Evolutionary conservation across 2,329 filamentous ascomycete genomes (phyloP).

Genomic region (Trichoderma sp.): DNA sequence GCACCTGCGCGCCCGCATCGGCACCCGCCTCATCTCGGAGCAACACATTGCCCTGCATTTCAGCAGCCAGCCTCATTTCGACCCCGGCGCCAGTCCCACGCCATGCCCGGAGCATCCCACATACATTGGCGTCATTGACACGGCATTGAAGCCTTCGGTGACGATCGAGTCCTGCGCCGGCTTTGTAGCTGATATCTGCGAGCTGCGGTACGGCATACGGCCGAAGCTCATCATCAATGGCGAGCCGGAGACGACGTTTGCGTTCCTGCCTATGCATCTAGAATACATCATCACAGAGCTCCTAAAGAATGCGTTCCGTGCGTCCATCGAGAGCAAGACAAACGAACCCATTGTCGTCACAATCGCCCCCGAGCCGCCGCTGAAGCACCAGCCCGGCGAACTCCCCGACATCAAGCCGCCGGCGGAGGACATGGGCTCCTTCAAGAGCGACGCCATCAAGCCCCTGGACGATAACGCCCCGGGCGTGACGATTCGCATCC

Average conservation of each 20-base stretch:
- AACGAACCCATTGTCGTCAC: slow-evolving; percentile 87
- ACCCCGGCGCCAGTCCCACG: slow-evolving; percentile 54
- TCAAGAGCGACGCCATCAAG: slow-evolving; percentile 52
- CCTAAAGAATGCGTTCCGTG: slow-evolving; percentile 94
- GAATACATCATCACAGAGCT: slow-evolving; percentile 98
- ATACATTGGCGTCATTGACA: slow-evolving; percentile 96
- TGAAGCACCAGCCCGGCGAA: slow-evolving; percentile 35
- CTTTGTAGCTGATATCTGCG: slow-evolving; percentile 94
- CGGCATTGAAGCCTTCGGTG: slow-evolving; percentile 76
- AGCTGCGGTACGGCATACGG: slow-evolving; percentile 89
- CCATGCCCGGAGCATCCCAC: slow-evolving; percentile 58
- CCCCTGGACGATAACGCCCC: slow-evolving; percentile 68
- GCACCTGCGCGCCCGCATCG: slow-evolving; percentile 90
- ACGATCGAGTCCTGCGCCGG: slow-evolving; percentile 83
- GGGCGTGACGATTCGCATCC: slow-evolving; percentile 91
- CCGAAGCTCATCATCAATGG: slow-evolving; percentile 81
- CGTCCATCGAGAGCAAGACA: slow-evolving; percentile 83
- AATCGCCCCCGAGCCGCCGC: slow-evolving; percentile 70
- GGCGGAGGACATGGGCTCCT: slow-evolving; percentile 45
- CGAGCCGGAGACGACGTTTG: slow-evolving; percentile 83
- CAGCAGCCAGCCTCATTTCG: slow-evolving; percentile 68
- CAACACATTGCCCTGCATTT: slow-evolving; percentile 92
- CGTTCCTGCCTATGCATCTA: slow-evolving; percentile 91
- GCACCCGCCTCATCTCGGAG: slow-evolving; percentile 90
- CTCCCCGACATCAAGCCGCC: slow-evolving; percentile 40